These are phyloP conservation scores for Carex pumila DNA, from an alignment of 176 grass and related monocot species.

Conservation along the genomic window DNA sequence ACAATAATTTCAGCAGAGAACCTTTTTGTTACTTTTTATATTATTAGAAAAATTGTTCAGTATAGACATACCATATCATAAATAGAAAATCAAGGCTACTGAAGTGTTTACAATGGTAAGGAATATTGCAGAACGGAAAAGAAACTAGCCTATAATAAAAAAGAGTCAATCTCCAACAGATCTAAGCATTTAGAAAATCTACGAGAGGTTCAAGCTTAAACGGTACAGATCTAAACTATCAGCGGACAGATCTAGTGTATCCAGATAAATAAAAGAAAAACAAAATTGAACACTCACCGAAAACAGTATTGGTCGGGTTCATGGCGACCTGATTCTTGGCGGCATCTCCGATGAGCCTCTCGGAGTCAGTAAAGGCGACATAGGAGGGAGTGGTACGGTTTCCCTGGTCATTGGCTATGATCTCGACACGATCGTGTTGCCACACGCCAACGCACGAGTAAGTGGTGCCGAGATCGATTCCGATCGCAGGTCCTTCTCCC, in stretches of 20 bases:
- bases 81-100: neutral
- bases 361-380: neutral
- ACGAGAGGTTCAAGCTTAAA: too few species aligned
- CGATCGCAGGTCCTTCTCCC: slow-evolving; percentile 1
- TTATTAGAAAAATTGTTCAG: neutral
- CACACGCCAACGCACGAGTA: slow-evolving; percentile 8
- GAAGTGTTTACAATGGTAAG: neutral
- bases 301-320: slow-evolving; percentile 45
- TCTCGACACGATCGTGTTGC: neutral
- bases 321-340: slow-evolving; percentile 44
- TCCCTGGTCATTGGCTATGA: slow-evolving; percentile 5
- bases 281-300: neutral
- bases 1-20: neutral
- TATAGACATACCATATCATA: neutral
- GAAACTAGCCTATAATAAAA: too few species aligned
- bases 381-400: slow-evolving; percentile 1
- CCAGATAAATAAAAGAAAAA: neutral
- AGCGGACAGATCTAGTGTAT: neutral
- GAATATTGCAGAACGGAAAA: too few species aligned
- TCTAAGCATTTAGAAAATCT: too few species aligned
- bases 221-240: too few species aligned
- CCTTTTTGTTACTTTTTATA: neutral
- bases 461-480: slow-evolving; percentile 1
- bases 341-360: slow-evolving; percentile 40
- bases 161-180: too few species aligned